Percentiles rank a stretch among this genome's conserved stretches.
phyloP scores from a whole-genome alignment of 768 basidiomycete genomes.

The Brasilioporus rufonigricans region DNA sequence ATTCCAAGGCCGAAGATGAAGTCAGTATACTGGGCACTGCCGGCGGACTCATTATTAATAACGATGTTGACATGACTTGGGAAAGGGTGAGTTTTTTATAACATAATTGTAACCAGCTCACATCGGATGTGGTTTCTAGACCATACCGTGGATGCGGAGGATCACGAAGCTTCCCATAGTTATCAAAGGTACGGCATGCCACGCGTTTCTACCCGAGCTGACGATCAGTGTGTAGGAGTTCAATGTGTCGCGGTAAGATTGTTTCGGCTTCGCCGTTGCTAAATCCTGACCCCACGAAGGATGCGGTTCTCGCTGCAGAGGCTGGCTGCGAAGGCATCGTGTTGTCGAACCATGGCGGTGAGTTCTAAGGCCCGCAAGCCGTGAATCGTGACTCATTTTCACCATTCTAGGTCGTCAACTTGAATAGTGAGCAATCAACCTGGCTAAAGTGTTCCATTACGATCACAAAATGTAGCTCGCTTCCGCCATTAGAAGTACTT shows the following conservation, averaged over 20 bases:
- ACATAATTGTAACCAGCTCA: neutral
- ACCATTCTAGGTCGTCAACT: constrained; percentile 59
- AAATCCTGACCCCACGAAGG: constrained; percentile 42
- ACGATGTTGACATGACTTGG: constrained; percentile 79
- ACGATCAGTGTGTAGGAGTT: constrained; percentile 44
- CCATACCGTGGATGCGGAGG: constrained; percentile 74
- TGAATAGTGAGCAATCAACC: constrained; percentile 56
- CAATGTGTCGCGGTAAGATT: constrained; percentile 63
- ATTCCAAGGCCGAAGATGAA: constrained; percentile 34
- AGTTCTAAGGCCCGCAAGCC: constrained; percentile 5
- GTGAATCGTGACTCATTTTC: neutral
- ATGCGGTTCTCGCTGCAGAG: constrained; percentile 81
- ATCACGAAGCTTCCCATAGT: constrained; percentile 69
- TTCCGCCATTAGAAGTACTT: constrained; percentile 78
- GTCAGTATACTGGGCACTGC: constrained; percentile 58
- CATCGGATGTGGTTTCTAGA: constrained; percentile 37
- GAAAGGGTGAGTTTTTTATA: constrained; percentile 44
- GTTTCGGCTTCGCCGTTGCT: neutral
- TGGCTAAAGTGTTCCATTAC: neutral
- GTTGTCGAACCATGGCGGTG: constrained; percentile 89
- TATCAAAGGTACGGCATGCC: constrained; percentile 54
- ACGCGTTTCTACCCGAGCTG: neutral
- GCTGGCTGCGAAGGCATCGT: constrained; percentile 86
- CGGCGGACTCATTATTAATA: constrained; percentile 60
- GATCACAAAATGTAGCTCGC: constrained; percentile 45